Base-by-base conservation (phyloP, 164 flowering plant genomes). In the Protea cynaroides region DNA sequence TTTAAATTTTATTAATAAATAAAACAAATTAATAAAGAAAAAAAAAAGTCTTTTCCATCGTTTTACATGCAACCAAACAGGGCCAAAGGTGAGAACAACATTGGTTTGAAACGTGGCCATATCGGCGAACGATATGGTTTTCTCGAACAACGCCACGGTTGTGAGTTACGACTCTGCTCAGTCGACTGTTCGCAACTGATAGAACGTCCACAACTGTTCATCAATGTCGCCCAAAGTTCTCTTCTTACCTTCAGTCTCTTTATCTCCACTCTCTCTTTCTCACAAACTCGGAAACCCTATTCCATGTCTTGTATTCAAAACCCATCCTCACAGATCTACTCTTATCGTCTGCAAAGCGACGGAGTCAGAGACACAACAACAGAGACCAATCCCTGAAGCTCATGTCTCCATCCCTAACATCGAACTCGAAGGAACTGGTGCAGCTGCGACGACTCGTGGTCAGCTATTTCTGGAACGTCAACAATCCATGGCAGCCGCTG, bases 371-470 rank as follows among this genome's bases (percentile, higher is more conserved):
- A 56, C 69, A 59, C 71, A 58, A 22, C 47, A 61, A 56, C 71
- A 65, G 6, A 49, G 58, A 36, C 59, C 68, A 19, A 38, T 21
- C 24, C 43, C 74, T 0, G 60, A 72, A 8, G 51, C 71, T 25
- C 68, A 64, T 40, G n/a, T 19, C n/a, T 25, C 74, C 15, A 58
- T 64, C 38, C 25, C 79, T 66, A 19, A 17, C 29, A 63, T 73
- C 37, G 89, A 79, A 44, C 68, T 77, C 14, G 85, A 76, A 5
- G 96, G 97, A 7, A 53, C 71, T 9, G 98, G 92, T 1, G 80
- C 98, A 4, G 89, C 98, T 4, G 81, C 90, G 34, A 92, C 92
- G 23, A 83, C 94, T 15, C 85, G 83, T 0, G 97, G 98, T 1
- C 86, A 88, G 38, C 59, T 76, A 10, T 88, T 84, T 56, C 84